Evolutionary conservation across 768 basidiomycete species (phyloP), one percentile per base, ranked within the genome.

Genomic region (Mycena chlorophos): DNA sequence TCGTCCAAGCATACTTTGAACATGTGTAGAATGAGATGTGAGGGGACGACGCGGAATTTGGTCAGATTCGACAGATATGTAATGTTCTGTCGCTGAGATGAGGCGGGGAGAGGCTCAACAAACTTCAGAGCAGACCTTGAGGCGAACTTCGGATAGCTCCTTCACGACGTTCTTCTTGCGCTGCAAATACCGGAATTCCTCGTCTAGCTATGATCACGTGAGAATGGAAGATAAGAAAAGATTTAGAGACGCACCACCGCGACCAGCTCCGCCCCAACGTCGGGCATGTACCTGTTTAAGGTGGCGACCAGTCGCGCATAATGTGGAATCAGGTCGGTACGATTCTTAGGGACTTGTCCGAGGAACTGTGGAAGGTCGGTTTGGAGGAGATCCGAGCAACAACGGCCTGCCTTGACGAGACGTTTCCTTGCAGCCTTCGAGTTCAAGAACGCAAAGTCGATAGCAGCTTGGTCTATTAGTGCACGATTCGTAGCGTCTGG

Each of bases 1-100:
- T 98, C 96, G 67, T 98, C 96, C 64, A 98, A 75, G 71, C 92
- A 96, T 49, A 96, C 94, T 82, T 98, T 98, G 78, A 96, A 90
- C 64, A 93, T 89, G 69, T 98, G 95, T 45, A 99, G 75, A 64
- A 98, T 93, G 53, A 96, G 78, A 69, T 98, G 94, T 3, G 87
- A 75, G 26, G 93, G 94, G 6, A 98, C 91, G 20, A 98, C 85
- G 34, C 82, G 78, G 71, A 98, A 98, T 72, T 99, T 99, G n/a
- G 95, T 95, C 63, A 99, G 74, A 70, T 89, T 96, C 4, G 91
- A 89, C 54, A 94, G 71, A 73, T 89, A 99, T 13, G 84, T 80
- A 22, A 91, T 82, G 66, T 98, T 99, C 94, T 98, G 57, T n/a
- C 29, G 22, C 39, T 26, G 38, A 28, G 39, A 29, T 22, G 5